phyloP scores from a whole-genome alignment of 371 early-diverging fungal genomes.

The Basidiobolus heterosporus region DNA sequence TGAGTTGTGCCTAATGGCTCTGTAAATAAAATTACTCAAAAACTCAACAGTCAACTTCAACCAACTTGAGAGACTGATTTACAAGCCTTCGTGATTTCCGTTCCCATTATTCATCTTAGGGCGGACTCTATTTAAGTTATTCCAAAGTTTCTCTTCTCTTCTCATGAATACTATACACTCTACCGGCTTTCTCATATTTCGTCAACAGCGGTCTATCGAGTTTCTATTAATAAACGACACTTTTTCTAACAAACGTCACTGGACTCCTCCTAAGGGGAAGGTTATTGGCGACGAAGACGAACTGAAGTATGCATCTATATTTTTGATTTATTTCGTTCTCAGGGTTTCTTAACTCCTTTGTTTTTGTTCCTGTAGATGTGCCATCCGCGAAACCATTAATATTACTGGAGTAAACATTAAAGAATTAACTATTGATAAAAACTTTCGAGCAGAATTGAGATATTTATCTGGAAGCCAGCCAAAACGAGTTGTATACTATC shows the following conservation, averaged over 20 bases:
- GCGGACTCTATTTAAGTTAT: neutral
- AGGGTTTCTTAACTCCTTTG: neutral
- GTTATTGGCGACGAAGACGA: constrained; percentile 66
- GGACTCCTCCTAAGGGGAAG: constrained; percentile 73
- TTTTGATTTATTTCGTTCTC: neutral
- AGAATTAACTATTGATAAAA: constrained; percentile 51
- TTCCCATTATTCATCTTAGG: neutral
- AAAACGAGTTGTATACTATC: constrained; percentile 58
- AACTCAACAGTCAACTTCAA: no score
- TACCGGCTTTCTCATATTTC: constrained; percentile 60
- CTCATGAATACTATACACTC: constrained; percentile 20
- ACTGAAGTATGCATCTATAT: constrained; percentile 39
- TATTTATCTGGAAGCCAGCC: constrained; percentile 65
- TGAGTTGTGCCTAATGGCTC: no score
- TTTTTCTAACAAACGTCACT: constrained; percentile 61
- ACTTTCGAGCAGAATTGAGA: constrained; percentile 59
- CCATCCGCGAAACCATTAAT: constrained; percentile 57
- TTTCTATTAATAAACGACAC: constrained; percentile 71
- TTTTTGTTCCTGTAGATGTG: constrained; percentile 32
- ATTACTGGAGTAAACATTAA: constrained; percentile 52
- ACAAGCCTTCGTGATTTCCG: no score
- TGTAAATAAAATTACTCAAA: no score
- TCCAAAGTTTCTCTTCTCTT: constrained; percentile 1
- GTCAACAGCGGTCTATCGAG: constrained; percentile 52
- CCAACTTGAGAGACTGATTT: no score